Conservation (phyloP, 1,284 basidiomycete species). For the Neotropicomus parvogracilis region DNA sequence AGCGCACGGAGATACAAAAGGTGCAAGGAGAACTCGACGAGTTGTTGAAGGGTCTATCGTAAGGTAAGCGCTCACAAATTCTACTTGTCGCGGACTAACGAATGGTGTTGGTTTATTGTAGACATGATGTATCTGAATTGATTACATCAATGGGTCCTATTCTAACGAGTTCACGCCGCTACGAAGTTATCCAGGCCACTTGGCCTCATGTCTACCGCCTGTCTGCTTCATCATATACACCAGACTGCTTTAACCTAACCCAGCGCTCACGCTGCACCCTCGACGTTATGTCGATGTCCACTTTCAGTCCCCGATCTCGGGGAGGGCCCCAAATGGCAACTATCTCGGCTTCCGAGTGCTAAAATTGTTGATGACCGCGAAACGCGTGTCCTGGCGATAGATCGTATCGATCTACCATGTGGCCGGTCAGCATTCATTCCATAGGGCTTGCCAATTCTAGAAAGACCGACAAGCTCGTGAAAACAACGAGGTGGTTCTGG, state of each 20-base stretch:
- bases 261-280: background rate
- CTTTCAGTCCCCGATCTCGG: background rate
- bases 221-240: background rate
- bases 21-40: conserved; percentile 43
- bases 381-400: conserved; percentile 11
- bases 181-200: background rate
- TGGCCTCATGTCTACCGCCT: background rate
- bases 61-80: conserved; percentile 14
- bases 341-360: background rate
- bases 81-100: background rate
- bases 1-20: conserved; percentile 46
- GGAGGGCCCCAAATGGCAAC: background rate
- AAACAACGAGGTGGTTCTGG: conserved; percentile 25
- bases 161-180: background rate
- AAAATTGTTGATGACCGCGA: conserved; percentile 9
- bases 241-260: background rate
- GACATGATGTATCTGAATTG: background rate
- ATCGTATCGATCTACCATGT: conserved; percentile 17
- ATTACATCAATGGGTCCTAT: background rate
- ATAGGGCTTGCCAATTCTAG: conserved; percentile 24
- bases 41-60: conserved; percentile 29
- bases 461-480: conserved; percentile 12
- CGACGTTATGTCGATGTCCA: background rate
- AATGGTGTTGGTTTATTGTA: conserved; percentile 3
- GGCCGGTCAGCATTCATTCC: conserved; percentile 15